Evolutionary conservation across 208 protist genomes (phyloP).

Genomic region (Crithidia mellificae): DNA sequence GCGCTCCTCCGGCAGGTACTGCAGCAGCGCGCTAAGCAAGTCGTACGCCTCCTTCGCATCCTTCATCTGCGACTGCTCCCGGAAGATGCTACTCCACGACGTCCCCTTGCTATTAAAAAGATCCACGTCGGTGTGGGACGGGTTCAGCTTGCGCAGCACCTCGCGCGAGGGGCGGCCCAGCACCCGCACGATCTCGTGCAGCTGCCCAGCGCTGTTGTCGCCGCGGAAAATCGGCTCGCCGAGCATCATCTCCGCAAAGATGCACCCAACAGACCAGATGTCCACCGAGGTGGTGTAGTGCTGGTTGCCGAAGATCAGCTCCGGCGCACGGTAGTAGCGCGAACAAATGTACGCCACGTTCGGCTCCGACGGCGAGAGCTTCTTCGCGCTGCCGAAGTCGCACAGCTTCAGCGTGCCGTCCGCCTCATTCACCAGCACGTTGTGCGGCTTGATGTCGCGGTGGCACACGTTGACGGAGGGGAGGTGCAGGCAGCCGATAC

Average conservation of each 20-base stretch:
- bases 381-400: slow-evolving; percentile 91
- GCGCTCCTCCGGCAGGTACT: slow-evolving; percentile 93
- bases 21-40: slow-evolving; percentile 93
- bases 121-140: slow-evolving; percentile 45
- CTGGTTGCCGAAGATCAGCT: slow-evolving; percentile 96
- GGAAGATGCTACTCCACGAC: slow-evolving; percentile 71
- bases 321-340: slow-evolving; percentile 98
- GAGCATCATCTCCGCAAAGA: slow-evolving; percentile 97
- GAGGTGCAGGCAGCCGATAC: slow-evolving; percentile 97
- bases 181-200: slow-evolving; percentile 97
- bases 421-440: slow-evolving; percentile 81
- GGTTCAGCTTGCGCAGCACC: slow-evolving; percentile 73
- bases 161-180: slow-evolving; percentile 93
- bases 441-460: slow-evolving; percentile 88
- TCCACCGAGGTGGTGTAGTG: slow-evolving; percentile 95
- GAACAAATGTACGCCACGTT: slow-evolving; percentile 96
- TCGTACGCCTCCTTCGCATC: slow-evolving; percentile 86
- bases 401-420: slow-evolving; percentile 91
- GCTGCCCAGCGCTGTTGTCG: slow-evolving; percentile 93
- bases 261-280: slow-evolving; percentile 95
- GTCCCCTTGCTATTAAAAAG: slow-evolving; percentile 55
- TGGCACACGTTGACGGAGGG: slow-evolving; percentile 88
- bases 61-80: slow-evolving; percentile 37
- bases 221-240: slow-evolving; percentile 93
- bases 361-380: too few relatives aligned